Percentiles rank a stretch among this genome's conserved stretches.
phyloP scores from a whole-genome alignment of 1,284 basidiomycete species.

The Trichosporon asahii region DNA sequence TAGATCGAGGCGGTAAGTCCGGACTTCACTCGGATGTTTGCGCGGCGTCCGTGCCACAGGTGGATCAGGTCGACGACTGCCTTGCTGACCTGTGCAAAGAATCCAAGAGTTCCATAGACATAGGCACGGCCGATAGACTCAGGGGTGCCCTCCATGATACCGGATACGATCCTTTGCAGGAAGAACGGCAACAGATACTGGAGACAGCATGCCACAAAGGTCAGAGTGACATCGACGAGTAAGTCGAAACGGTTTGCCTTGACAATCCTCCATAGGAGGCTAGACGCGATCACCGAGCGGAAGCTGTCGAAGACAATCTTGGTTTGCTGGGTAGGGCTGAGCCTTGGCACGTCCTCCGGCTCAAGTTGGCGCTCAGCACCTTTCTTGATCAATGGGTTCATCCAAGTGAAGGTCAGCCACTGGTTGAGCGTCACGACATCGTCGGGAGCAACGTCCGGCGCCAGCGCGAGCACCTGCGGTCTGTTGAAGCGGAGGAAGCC shows the following conservation, averaged over 20 bases:
- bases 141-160: constrained; percentile 17
- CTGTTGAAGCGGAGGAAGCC: constrained; percentile 38
- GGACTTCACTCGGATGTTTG: constrained; percentile 63
- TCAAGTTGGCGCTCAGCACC: constrained; percentile 63
- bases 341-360: constrained; percentile 66
- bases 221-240: constrained; percentile 64
- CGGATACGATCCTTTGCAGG: constrained; percentile 52
- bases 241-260: constrained; percentile 70
- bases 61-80: constrained; percentile 71
- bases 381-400: constrained; percentile 63
- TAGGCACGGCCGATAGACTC: constrained; percentile 56
- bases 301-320: constrained; percentile 64
- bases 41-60: constrained; percentile 72
- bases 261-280: constrained; percentile 63
- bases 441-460: constrained; percentile 51
- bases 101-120: constrained; percentile 66
- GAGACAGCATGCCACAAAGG: constrained; percentile 63
- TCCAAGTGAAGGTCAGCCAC: constrained; percentile 74
- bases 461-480: constrained; percentile 32
- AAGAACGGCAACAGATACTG: constrained; percentile 58
- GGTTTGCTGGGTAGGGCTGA: constrained; percentile 67
- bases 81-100: constrained; percentile 61
- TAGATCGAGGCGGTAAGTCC: constrained; percentile 78
- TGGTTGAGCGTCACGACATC: constrained; percentile 70
- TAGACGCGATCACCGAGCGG: constrained; percentile 39